Percentiles rank a stretch among this genome's conserved stretches.
phyloP scores from a whole-genome alignment of 495 filamentous ascomycete species.

The Hypoxylon crocopeplum region DNA sequence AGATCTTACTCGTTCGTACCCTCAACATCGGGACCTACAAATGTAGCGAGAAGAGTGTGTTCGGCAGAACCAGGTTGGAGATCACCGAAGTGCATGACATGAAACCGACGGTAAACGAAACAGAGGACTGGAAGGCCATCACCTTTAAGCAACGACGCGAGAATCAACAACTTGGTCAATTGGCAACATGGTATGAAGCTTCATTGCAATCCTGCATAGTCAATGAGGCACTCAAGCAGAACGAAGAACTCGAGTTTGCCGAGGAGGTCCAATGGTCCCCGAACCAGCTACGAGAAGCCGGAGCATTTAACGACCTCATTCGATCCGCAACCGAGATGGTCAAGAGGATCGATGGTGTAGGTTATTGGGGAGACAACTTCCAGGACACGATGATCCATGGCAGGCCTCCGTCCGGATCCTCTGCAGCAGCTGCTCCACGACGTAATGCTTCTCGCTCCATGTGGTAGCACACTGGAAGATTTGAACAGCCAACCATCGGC shows the following conservation, averaged over 20 bases:
- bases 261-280: conserved; percentile 48
- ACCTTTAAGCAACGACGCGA: neutral
- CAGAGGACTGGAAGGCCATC: neutral
- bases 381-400: conserved; percentile 12
- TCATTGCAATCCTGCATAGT: conserved; percentile 41
- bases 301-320: conserved; percentile 36
- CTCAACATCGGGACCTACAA: conserved; percentile 37
- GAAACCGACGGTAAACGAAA: neutral
- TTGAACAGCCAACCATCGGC: no score
- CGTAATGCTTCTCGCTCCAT: no score
- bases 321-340: conserved; percentile 43
- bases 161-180: conserved; percentile 4
- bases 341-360: conserved; percentile 46
- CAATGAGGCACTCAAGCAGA: conserved; percentile 44
- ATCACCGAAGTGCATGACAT: conserved; percentile 52
- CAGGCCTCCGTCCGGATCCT: no score
- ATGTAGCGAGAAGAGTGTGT: conserved; percentile 17
- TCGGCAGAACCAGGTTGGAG: conserved; percentile 40
- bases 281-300: conserved; percentile 30
- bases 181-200: conserved; percentile 52
- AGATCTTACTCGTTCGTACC: conserved; percentile 42
- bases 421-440: no score
- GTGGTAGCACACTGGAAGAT: no score
- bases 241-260: conserved; percentile 46
- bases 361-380: conserved; percentile 39